phyloP scores from a whole-genome alignment of 352 stramenopile genomes.

The Pythium graminicola region DNA sequence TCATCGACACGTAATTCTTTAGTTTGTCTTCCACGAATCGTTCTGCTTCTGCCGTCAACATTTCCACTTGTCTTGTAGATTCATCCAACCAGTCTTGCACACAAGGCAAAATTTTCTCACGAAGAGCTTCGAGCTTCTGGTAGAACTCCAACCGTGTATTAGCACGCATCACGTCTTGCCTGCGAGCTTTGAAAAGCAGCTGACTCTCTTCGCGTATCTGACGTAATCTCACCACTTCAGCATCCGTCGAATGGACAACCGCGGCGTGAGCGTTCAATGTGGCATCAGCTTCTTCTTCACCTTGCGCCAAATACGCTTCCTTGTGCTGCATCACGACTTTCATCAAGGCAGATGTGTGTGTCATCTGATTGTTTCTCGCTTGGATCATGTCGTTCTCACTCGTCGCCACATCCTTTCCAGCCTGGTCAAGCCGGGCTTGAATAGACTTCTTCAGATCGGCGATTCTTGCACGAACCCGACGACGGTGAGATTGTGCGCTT shows the following conservation, averaged over 20 bases:
- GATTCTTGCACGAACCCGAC: conserved; percentile 20
- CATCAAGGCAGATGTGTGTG: conserved; percentile 9
- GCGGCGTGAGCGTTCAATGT: conserved; percentile 7
- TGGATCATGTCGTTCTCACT: conserved; percentile 22
- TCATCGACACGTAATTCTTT: conserved; percentile 36
- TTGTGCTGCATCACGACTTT: conserved; percentile 1
- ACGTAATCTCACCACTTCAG: conserved; percentile 8
- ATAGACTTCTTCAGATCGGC: conserved; percentile 20
- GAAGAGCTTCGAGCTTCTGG: conserved; percentile 18
- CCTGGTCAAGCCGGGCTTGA: conserved; percentile 20
- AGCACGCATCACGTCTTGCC: conserved; percentile 19
- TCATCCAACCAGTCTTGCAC: conserved; percentile 25
- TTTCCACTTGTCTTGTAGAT: conserved; percentile 9
- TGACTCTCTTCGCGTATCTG: conserved; percentile 13
- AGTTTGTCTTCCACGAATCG: conserved; percentile 30
- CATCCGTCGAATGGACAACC: conserved; percentile 11
- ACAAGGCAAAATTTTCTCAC: conserved; percentile 13
- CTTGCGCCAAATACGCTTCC: conserved; percentile 1
- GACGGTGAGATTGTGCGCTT: conserved; percentile 15
- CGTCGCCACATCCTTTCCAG: conserved; percentile 7
- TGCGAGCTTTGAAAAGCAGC: conserved; percentile 1
- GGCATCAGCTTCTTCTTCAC: conserved; percentile 13
- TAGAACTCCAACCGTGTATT: conserved; percentile 21
- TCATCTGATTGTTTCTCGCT: conserved; percentile 2
- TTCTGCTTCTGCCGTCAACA: conserved; percentile 31